Conservation (phyloP, 768 basidiomycete species). For the Cystoderma amianthinum region DNA sequence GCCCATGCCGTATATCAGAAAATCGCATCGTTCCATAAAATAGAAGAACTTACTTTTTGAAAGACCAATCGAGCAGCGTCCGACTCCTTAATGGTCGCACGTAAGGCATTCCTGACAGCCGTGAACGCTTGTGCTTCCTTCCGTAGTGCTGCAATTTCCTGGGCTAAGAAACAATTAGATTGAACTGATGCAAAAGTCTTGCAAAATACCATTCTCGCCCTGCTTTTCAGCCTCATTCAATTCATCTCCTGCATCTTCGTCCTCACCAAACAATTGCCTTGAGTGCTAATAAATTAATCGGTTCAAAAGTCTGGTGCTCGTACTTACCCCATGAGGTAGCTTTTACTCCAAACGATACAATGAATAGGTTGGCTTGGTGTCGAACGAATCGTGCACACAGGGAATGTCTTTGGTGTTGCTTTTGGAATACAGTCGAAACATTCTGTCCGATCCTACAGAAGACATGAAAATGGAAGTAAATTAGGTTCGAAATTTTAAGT, state of each 20-base stretch:
- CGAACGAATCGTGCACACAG: conserved; percentile 95
- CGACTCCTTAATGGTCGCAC: conserved; percentile 13
- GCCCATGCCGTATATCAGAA: neutral
- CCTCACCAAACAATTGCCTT: conserved; percentile 93
- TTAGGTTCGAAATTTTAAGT: neutral
- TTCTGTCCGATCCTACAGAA: conserved; percentile 70
- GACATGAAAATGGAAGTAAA: neutral
- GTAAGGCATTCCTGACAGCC: conserved; percentile 58
- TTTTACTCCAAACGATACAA: conserved; percentile 99
- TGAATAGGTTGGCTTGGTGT: conserved; percentile 97
- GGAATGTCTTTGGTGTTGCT: conserved; percentile 88
- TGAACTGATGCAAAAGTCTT: conserved; percentile 1
- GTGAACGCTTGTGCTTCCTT: conserved; percentile 88
- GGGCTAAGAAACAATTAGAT: conserved; percentile 37
- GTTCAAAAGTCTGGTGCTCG: neutral
- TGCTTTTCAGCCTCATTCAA: conserved; percentile 88
- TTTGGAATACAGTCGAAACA: conserved; percentile 97
- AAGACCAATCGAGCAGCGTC: conserved; percentile 70
- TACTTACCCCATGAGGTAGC: conserved; percentile 84
- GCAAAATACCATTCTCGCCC: conserved; percentile 77
- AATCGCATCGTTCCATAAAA: neutral
- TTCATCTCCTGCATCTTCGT: conserved; percentile 75
- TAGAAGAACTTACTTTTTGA: conserved; percentile 56
- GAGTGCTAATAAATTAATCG: neutral
- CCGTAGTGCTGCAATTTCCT: conserved; percentile 85